Evolutionary conservation across 495 filamentous ascomycete genomes (phyloP), one percentile per base, ranked within the genome.

Genomic region (Xylaria sp.): DNA sequence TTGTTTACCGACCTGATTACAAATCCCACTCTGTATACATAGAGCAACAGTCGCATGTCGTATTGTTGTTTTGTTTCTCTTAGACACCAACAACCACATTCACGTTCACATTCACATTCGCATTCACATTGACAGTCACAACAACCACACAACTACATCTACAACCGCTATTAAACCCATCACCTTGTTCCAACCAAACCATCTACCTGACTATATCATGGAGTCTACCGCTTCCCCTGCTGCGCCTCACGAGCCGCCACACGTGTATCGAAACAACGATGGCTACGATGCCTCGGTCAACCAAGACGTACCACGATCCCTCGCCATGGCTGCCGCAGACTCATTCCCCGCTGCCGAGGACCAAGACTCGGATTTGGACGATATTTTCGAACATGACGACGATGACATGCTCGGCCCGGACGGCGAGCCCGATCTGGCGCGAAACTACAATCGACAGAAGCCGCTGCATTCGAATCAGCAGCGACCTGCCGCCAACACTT

Each of bases 371-470:
- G 80, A 81, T 31, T 77, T 83, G 14, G 82, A 86, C 15, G 89
- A 89, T 24, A 80, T 87, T 26, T 87, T 88, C 61, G 84, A 55
- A 17, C 12, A 17, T 29, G 52, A 55, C 12, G 52, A 86, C 65
- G 90, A 91, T 2, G 84, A 88, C 26, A 82, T 89, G 46, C 88
- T 91, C 7, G 86, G 88, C 64, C 82, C 81, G 29, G 83, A 88
- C 7, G 85, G 87, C 1, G 89, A 92, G 67, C 81, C 85, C 44
- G 93, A 97, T 78, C 88, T 94, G 52, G 93, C 94, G 48, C 97
- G 97, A 81, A 88, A 90, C 33, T 97, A 97, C 84, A 99, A 97
- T 79, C 93, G 95, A 68, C 93, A 96, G 77, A 86, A 89, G 80
- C 89, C 79, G 76, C 83, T 83, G 66, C 92, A 92, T 79, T 89